Conservation (phyloP, 1,284 basidiomycete genomes). For the Cerrena zonata region DNA sequence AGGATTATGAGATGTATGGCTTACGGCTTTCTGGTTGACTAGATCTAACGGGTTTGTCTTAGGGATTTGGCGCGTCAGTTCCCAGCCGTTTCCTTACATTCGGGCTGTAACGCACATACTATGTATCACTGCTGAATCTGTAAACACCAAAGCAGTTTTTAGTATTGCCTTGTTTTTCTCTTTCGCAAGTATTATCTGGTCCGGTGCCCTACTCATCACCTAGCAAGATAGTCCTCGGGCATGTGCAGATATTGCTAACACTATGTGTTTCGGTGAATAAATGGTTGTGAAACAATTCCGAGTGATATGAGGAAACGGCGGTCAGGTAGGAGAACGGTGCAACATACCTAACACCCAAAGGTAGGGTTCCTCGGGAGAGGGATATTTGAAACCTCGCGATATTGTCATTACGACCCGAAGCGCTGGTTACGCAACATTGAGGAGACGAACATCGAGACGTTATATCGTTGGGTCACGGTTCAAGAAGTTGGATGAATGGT, state of each 20-base stretch:
- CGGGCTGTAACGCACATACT: not conserved
- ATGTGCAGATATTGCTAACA: constrained; percentile 50
- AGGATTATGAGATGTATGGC: not conserved
- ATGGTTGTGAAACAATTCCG: constrained; percentile 47
- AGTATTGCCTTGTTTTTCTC: constrained; percentile 20
- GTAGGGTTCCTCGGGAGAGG: no score
- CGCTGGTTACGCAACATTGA: constrained; percentile 54
- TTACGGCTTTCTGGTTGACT: not conserved
- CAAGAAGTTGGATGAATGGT: constrained; percentile 35
- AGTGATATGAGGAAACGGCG: constrained; percentile 52
- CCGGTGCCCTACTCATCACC: constrained; percentile 55
- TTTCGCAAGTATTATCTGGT: constrained; percentile 46
- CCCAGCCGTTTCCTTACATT: not conserved
- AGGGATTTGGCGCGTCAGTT: not conserved
- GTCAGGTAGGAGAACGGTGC: constrained; percentile 38
- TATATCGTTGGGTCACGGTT: constrained; percentile 53
- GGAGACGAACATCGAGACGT: constrained; percentile 44
- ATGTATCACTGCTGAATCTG: constrained; percentile 12
- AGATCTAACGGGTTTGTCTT: not conserved
- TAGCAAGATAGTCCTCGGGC: constrained; percentile 61
- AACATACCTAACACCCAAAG: constrained; percentile 20
- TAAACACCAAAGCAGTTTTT: constrained; percentile 46
- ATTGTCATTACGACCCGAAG: constrained; percentile 53
- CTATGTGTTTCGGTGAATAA: constrained; percentile 49
- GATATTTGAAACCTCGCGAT: no score